Conservation (phyloP, 73 alveolate genomes). For the Uronychia setigera region DNA sequence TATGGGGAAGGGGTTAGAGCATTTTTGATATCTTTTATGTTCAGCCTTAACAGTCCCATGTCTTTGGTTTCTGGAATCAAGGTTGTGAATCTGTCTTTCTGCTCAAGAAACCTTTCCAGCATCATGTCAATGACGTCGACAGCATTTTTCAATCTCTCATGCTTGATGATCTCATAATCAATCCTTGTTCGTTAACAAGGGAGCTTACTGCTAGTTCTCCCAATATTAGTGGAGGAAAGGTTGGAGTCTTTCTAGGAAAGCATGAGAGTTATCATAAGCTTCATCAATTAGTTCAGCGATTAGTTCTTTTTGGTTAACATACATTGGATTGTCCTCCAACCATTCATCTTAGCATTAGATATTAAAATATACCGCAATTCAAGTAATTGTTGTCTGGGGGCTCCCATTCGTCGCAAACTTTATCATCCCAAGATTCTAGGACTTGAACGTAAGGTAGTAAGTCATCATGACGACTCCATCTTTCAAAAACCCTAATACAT, state of each 20-base stretch:
- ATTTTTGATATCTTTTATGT: conserved; percentile 49
- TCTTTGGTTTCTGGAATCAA: conserved; percentile 57
- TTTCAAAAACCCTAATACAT: conserved; percentile 48
- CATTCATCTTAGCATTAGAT: conserved; percentile 54
- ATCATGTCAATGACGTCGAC: conserved; percentile 54
- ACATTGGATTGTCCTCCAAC: conserved; percentile 66
- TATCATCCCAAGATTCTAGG: conserved; percentile 81
- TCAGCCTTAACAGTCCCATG: conserved; percentile 71
- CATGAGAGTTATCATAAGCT: conserved; percentile 36
- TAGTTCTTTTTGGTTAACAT: conserved; percentile 9
- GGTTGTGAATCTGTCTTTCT: conserved; percentile 43
- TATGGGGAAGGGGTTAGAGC: conserved; percentile 59
- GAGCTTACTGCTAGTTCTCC: conserved; percentile 28
- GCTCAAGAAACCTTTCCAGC: conserved; percentile 46
- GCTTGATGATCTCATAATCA: conserved; percentile 36
- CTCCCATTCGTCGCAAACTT: conserved; percentile 92
- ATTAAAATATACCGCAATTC: conserved; percentile 43
- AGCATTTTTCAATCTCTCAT: conserved; percentile 57
- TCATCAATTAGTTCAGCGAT: conserved; percentile 20
- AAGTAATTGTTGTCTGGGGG: conserved; percentile 87
- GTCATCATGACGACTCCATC: conserved; percentile 72
- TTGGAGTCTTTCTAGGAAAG: conserved; percentile 24
- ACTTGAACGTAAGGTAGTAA: conserved; percentile 48
- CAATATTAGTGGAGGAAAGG: conserved; percentile 54
- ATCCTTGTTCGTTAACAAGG: conserved; percentile 14